Evolutionary conservation across 2,329 filamentous ascomycete genomes (phyloP).

Genomic region (Aspergillus bombycis): DNA sequence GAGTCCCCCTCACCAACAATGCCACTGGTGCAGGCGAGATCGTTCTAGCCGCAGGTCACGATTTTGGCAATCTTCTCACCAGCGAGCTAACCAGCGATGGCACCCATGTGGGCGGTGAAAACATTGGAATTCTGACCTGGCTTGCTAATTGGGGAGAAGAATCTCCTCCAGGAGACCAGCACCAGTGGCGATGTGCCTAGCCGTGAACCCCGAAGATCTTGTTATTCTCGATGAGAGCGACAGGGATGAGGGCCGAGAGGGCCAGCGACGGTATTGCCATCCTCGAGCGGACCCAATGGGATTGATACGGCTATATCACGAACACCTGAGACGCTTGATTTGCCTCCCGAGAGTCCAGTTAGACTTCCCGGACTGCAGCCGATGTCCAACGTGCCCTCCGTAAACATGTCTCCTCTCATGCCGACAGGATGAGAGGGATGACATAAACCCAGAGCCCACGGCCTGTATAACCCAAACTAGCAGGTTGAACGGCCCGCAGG

Average conservation of each 20-base stretch:
- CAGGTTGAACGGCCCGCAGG: background rate
- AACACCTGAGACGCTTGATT: background rate
- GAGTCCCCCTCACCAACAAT: constrained; percentile 84
- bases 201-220: constrained; percentile 92
- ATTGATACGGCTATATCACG: background rate
- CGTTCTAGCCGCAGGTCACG: constrained; percentile 75
- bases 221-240: constrained; percentile 88
- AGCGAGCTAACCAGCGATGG: constrained; percentile 91
- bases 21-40: constrained; percentile 79
- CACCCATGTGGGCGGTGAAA: constrained; percentile 78
- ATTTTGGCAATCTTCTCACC: constrained; percentile 90
- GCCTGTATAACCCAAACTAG: background rate
- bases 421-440: background rate
- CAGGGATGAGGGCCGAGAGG: constrained; percentile 69
- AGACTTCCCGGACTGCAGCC: background rate
- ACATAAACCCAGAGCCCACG: background rate
- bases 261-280: background rate
- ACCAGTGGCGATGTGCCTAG: constrained; percentile 80
- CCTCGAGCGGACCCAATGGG: background rate
- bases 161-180: constrained; percentile 76
- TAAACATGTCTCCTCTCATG: background rate
- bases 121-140: constrained; percentile 71
- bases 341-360: background rate
- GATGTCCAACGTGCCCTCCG: background rate
- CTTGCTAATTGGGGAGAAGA: constrained; percentile 62